A percentile compares a stretch with the other conserved stretches of the same genome.
Evolutionary conservation across 495 filamentous ascomycete genomes (phyloP).

Genomic region (Aspergillus cavernicola): DNA sequence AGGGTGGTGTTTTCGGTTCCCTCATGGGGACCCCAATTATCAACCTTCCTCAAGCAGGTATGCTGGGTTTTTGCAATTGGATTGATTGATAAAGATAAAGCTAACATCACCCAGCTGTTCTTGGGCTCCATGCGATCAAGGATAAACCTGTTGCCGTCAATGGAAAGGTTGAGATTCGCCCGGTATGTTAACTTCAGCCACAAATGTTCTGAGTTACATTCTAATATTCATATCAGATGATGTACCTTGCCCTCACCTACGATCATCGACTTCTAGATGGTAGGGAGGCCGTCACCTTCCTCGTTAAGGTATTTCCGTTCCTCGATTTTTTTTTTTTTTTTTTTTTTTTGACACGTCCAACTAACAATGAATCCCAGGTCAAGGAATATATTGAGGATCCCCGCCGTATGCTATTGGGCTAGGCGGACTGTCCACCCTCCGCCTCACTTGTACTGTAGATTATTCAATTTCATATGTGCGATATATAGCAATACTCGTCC

Average conservation of each 20-base stretch:
- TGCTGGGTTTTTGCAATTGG: constrained; percentile 8
- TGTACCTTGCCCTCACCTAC: constrained; percentile 97
- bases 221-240: constrained; percentile 62
- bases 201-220: neutral
- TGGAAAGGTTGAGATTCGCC: constrained; percentile 88
- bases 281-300: constrained; percentile 92
- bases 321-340: neutral
- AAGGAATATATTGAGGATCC: constrained; percentile 99
- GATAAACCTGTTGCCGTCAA: constrained; percentile 86
- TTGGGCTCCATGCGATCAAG: constrained; percentile 98
- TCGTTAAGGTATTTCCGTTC: constrained; percentile 68
- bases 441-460: constrained; percentile 32
- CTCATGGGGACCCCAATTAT: constrained; percentile 99
- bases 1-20: constrained; percentile 71
- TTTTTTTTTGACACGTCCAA: constrained; percentile 8
- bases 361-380: constrained; percentile 39
- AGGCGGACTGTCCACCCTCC: constrained; percentile 8
- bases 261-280: constrained; percentile 95
- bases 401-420: constrained; percentile 77
- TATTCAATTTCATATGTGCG: constrained; percentile 19
- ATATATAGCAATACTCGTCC: constrained; percentile 9
- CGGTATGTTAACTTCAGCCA: constrained; percentile 46
- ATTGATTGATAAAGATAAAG: neutral
- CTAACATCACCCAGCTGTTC: constrained; percentile 58
- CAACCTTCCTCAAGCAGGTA: constrained; percentile 86